Conservation (phyloP, 352 stramenopile species). For the Phytophthora parvispora region DNA sequence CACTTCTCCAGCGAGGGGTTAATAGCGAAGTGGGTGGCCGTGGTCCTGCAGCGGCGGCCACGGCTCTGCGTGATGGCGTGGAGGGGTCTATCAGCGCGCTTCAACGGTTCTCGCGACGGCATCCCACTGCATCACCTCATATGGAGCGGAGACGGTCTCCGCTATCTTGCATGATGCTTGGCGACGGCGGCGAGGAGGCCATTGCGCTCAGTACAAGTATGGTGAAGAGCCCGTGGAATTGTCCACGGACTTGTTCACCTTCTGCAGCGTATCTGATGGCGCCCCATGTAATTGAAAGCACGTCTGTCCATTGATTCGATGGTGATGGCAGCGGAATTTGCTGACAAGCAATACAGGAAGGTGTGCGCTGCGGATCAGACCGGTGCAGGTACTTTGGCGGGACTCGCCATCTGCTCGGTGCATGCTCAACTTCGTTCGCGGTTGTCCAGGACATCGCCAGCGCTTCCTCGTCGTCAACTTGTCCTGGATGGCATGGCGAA, state of each 20-base stretch:
- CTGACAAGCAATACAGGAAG: not conserved
- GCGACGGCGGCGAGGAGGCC: not conserved
- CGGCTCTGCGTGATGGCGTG: conserved; percentile 18
- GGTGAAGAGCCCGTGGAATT: not conserved
- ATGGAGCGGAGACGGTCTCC: conserved; percentile 12
- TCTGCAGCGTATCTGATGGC: not conserved
- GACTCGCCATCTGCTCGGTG: not conserved
- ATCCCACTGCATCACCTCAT: conserved; percentile 16
- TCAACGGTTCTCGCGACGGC: not conserved
- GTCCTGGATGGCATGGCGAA: too few species aligned
- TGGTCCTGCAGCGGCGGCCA: conserved; percentile 4
- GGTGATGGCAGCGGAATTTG: not conserved
- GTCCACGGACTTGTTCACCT: not conserved
- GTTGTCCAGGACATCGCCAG: too few species aligned
- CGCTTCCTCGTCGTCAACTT: too few species aligned
- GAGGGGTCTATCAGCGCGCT: conserved; percentile 13
- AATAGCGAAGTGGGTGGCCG: conserved; percentile 19
- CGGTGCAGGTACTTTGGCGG: not conserved
- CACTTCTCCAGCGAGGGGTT: not conserved
- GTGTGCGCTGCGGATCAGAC: not conserved
- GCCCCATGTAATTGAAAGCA: too few species aligned
- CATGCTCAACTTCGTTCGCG: not conserved
- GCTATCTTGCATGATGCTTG: not conserved
- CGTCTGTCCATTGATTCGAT: too few species aligned
- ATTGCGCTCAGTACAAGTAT: too few species aligned